Percentiles rank a stretch among this genome's conserved stretches.
Evolutionary conservation across 2,329 filamentous ascomycete species (phyloP).

Genomic region (Lithohypha guttulata): DNA sequence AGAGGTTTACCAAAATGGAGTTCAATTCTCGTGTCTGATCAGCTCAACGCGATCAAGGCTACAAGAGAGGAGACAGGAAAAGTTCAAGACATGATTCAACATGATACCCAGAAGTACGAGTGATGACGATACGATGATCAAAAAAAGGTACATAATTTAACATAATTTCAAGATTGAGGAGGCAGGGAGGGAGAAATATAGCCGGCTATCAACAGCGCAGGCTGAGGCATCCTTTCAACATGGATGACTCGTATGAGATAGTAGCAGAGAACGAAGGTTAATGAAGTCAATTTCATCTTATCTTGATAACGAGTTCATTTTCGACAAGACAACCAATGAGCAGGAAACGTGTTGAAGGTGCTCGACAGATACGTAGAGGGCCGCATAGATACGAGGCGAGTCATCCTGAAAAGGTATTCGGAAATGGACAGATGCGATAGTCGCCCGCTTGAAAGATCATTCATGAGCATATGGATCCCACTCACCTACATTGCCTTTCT

Average conservation of each 20-base stretch:
- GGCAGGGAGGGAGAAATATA: not conserved
- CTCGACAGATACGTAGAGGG: too few relatives aligned
- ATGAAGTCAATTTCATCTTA: too few relatives aligned
- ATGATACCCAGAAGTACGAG: conserved; percentile 15
- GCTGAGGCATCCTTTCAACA: conserved; percentile 8
- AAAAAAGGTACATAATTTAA: not conserved
- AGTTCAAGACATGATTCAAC: conserved; percentile 9
- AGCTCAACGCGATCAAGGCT: conserved; percentile 5
- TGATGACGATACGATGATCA: too few relatives aligned
- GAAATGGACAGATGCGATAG: too few relatives aligned
- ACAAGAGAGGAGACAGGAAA: not conserved
- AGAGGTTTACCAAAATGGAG: not conserved
- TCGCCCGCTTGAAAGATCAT: too few relatives aligned
- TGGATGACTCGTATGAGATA: not conserved
- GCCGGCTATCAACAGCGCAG: not conserved
- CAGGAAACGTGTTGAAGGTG: too few relatives aligned
- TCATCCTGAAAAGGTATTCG: too few relatives aligned
- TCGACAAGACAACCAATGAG: too few relatives aligned
- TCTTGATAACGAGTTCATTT: too few relatives aligned
- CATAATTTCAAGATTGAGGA: not conserved
- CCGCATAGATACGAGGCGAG: too few relatives aligned
- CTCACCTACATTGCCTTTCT: conserved; percentile 35
- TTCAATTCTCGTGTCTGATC: not conserved
- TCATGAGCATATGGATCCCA: conserved; percentile 16
- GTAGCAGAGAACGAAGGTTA: not conserved